A percentile compares a stretch with the other conserved stretches of the same genome.
These are phyloP conservation scores for Alternaria brassicicola DNA, from an alignment of 2,329 filamentous ascomycete species.

Conservation along the genomic window DNA sequence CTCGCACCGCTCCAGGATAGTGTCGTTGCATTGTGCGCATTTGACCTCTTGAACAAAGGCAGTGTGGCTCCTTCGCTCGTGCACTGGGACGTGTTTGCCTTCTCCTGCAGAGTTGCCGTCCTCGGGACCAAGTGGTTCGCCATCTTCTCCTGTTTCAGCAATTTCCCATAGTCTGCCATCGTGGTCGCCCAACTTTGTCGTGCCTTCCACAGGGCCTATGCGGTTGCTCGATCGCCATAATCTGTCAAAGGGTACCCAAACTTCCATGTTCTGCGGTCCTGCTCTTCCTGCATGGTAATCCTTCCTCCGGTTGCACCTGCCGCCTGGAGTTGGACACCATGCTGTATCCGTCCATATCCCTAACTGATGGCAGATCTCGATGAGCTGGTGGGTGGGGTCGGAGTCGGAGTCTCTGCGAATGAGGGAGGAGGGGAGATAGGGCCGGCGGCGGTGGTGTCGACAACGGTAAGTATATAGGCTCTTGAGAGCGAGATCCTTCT, in stretches of 20 bases:
- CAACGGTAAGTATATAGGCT: conserved; percentile 67
- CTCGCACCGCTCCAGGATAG: conserved; percentile 63
- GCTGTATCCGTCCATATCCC: conserved; percentile 67
- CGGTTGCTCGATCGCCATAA: conserved; percentile 66
- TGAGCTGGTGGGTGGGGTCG: conserved; percentile 65
- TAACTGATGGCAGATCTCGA: conserved; percentile 63
- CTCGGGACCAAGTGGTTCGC: conserved; percentile 61
- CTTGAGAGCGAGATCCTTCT: conserved; percentile 59
- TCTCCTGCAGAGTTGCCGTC: conserved; percentile 54
- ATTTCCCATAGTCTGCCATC: conserved; percentile 64
- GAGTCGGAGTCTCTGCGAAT: conserved; percentile 64
- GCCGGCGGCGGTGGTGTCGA: conserved; percentile 65
- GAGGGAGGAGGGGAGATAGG: conserved; percentile 63
- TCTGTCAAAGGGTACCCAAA: conserved; percentile 67
- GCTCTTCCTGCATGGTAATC: conserved; percentile 63
- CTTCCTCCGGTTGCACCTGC: conserved; percentile 61
- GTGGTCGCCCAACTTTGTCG: conserved; percentile 40
- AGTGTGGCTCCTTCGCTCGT: conserved; percentile 60
- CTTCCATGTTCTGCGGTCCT: conserved; percentile 61
- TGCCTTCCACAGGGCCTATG: conserved; percentile 54
- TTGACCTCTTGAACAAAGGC: conserved; percentile 60
- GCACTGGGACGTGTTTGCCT: conserved; percentile 61
- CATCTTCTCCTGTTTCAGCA: conserved; percentile 59
- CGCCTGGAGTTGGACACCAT: conserved; percentile 65
- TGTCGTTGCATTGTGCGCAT: conserved; percentile 61